Evolutionary conservation across 306 rosid species (phyloP).

Genomic region (Trifolium repens): DNA sequence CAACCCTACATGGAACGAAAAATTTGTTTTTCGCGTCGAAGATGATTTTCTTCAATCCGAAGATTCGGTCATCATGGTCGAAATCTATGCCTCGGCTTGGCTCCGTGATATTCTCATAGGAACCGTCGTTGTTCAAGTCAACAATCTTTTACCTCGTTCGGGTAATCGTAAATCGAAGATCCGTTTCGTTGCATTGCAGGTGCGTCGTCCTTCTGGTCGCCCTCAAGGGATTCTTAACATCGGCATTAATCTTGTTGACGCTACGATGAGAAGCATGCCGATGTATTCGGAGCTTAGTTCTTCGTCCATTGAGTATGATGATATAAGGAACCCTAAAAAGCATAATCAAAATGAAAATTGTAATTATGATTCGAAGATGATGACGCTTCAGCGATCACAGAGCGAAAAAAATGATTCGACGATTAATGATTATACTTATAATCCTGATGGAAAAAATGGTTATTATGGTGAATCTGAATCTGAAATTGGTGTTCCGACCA

Average conservation of each 20-base stretch:
- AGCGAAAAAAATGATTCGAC: conserved; percentile 47
- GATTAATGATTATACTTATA: conserved; percentile 20
- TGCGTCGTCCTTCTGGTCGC: conserved; percentile 79
- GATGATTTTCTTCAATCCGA: conserved; percentile 51
- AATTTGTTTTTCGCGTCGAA: conserved; percentile 70
- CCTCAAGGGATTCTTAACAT: conserved; percentile 71
- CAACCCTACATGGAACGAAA: conserved; percentile 81
- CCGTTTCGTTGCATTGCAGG: conserved; percentile 63
- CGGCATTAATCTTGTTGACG: conserved; percentile 60
- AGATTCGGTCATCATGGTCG: conserved; percentile 55
- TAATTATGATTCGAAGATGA: conserved; percentile 3
- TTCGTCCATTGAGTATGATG: conserved; percentile 58
- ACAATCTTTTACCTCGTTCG: conserved; percentile 45
- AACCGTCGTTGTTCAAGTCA: conserved; percentile 51
- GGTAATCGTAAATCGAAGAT: conserved; percentile 46
- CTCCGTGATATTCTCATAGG: conserved; percentile 65
- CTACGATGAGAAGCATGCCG: conserved; percentile 69
- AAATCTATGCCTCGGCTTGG: conserved; percentile 72
- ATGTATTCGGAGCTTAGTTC: conserved; percentile 63
- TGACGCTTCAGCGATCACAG: conserved; percentile 44
- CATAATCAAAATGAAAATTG: neutral
- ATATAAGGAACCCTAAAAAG: conserved; percentile 42
- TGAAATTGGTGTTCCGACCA: conserved; percentile 27
- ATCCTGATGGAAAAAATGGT: neutral
- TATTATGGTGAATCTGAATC: conserved; percentile 40